phyloP scores from a whole-genome alignment of 164 flowering plant species.

The Vitis cinerea region DNA sequence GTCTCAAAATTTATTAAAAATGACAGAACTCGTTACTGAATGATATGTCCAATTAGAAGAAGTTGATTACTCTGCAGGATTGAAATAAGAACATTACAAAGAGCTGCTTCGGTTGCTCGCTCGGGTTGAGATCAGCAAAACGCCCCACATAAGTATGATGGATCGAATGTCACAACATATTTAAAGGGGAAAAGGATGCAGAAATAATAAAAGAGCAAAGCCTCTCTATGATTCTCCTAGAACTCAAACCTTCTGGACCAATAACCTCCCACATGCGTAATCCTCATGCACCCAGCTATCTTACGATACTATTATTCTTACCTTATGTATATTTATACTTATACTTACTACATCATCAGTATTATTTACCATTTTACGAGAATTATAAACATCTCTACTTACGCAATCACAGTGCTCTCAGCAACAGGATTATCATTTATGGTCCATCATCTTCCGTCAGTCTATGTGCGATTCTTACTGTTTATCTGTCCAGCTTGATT shows the following conservation, averaged over 20 bases:
- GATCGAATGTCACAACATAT: no score
- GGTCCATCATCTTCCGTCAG: background rate
- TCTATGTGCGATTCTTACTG: background rate
- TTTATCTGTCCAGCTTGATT: conserved; percentile 4
- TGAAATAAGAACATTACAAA: no score
- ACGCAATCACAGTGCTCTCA: background rate
- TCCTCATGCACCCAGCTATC: background rate
- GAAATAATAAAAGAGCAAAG: no score
- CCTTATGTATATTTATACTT: background rate
- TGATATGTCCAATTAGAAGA: no score
- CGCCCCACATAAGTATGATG: no score
- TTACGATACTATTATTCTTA: conserved; percentile 5
- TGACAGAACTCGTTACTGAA: no score
- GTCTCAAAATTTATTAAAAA: no score
- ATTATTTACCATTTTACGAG: conserved; percentile 8
- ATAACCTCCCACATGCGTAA: background rate
- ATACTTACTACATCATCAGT: background rate
- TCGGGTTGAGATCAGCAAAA: no score
- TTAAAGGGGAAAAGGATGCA: no score
- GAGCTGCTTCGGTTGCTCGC: no score
- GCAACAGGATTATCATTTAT: no score
- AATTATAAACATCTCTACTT: conserved; percentile 11
- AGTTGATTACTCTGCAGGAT: no score
- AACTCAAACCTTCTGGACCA: background rate
- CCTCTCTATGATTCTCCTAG: background rate